Evolutionary conservation across 306 rosid species (phyloP), one percentile per base, ranked within the genome.

Genomic region (Adenanthera pavonina): DNA sequence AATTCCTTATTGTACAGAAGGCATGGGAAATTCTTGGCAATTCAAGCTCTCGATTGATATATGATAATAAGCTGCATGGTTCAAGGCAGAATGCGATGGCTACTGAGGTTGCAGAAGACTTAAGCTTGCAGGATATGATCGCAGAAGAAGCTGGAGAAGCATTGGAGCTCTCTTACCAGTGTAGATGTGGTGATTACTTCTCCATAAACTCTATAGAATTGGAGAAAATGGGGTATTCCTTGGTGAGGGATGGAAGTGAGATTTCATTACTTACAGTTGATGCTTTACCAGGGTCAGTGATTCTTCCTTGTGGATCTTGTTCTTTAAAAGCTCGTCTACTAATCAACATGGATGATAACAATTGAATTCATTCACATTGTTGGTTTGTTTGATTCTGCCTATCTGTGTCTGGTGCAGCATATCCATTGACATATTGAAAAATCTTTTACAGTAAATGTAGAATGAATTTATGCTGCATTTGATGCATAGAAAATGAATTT

Each of bases 281-380:
- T 81, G 79, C 88, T 82, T 75, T 82, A 49, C 93, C 92, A 2
- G 92, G 94, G 13, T 89, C 94, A 1, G 85, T 90, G 60, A 80
- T 93, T 85, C 94, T 95, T 83, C 96, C 96, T 3, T 95, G 99
- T 80, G 97, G 96, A 14, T 93, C 97, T 57, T 95, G 99, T 87
- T 95, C 98, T 13, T 82, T 95, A 78, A 90, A 85, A 83, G 90
- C 91, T 81, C 90, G 90, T 35, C 80, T 93, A 19, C 60, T 87
- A 47, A 88, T 95, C 69, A 87, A 84, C 86, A 46, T 82, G 49
- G 86, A 84, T 78, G 52, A 61, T 51, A 75, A 40, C 76, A 81
- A n/a, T 71, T 75, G 88, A 77, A 81, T 82, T 66, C 64, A 43
- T 70, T 74, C 76, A 48, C 80, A 75, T 77, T 60, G 59, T 47